Evolutionary conservation across 495 filamentous ascomycete species (phyloP), one percentile per base, ranked within the genome.

Genomic region (Aspergillus carlsbadensis): DNA sequence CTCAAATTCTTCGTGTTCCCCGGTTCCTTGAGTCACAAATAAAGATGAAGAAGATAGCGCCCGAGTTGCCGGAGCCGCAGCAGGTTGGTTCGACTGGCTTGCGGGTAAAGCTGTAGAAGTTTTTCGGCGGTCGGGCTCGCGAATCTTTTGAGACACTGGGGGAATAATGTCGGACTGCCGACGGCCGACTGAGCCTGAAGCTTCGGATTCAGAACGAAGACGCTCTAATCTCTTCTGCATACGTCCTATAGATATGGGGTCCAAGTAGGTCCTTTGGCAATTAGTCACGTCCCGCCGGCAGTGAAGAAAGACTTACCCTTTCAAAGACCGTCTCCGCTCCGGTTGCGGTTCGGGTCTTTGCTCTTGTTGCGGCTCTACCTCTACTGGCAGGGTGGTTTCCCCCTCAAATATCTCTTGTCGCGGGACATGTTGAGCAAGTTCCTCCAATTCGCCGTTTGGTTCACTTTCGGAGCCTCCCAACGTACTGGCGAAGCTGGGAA

Each of bases 111-210:
- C 62, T 14, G 61, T 36, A n/a, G 61, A 22, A 0, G 45, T 59
- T 31, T 58, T 44, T 10, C 54, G 56, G 21, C 52, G 54, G n/a
- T 48, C 17, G 1, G 56, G 36, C 10, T 59, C 51, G 17, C 14
- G 13, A 8, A 10, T 51, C 11, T n/a, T 21, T 17, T 47, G 44
- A 5, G 55, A 39, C 2, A 21, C 22, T 10, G 45, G 36, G 6
- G 20, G 35, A 4, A 54, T 35, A 33, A 40, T 33, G 24, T 65
- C 68, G 26, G 64, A 52, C 18, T 63, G 61, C 11, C 49, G 63
- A 22, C 39, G 59, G 26, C 3, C 26, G 26, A 3, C 8, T 29
- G 26, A 29, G 17, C n/a, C 10, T 24, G 58, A 18, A 0, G 31
- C 14, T 6, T 47, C 50, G 14, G 52, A 13, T 5, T 2, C 24